Conservation (phyloP, 2,329 filamentous ascomycete species). For the Mycosphaerella sp. region DNA sequence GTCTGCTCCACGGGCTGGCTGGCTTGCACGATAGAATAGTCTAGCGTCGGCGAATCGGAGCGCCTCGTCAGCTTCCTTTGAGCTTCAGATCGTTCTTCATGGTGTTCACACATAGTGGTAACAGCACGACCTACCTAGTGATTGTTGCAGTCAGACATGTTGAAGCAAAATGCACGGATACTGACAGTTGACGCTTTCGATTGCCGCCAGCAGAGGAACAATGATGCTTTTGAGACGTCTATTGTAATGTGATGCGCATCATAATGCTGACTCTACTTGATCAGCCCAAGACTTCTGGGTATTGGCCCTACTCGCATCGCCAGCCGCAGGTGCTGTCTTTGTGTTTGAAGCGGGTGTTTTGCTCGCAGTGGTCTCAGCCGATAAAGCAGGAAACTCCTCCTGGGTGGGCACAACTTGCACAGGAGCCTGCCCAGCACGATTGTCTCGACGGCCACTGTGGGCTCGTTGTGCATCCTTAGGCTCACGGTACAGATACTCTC, state of each 20-base stretch:
- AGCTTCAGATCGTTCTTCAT: no score
- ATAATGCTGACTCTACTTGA: constrained; percentile 36
- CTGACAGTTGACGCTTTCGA: background rate
- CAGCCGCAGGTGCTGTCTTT: background rate
- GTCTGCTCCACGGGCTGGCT: no score
- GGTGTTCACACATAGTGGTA: no score
- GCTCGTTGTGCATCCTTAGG: constrained; percentile 20
- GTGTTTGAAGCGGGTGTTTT: constrained; percentile 5
- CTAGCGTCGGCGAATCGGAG: no score
- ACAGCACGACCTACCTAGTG: no score
- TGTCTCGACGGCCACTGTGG: constrained; percentile 16
- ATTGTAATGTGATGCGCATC: background rate
- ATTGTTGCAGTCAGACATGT: no score
- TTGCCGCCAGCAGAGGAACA: no score
- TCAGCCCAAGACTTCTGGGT: constrained; percentile 41
- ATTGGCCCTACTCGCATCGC: constrained; percentile 13
- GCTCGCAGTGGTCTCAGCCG: constrained; percentile 3
- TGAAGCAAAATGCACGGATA: no score
- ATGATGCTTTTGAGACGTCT: background rate
- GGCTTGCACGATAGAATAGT: no score
- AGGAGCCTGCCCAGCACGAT: constrained; percentile 19
- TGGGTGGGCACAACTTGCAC: constrained; percentile 32
- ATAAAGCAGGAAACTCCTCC: constrained; percentile 45
- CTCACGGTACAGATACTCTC: constrained; percentile 33
- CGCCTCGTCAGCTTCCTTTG: no score